Evolutionary conservation across 2,329 filamentous ascomycete species (phyloP).

Genomic region (Emmonsiellopsis sp.): DNA sequence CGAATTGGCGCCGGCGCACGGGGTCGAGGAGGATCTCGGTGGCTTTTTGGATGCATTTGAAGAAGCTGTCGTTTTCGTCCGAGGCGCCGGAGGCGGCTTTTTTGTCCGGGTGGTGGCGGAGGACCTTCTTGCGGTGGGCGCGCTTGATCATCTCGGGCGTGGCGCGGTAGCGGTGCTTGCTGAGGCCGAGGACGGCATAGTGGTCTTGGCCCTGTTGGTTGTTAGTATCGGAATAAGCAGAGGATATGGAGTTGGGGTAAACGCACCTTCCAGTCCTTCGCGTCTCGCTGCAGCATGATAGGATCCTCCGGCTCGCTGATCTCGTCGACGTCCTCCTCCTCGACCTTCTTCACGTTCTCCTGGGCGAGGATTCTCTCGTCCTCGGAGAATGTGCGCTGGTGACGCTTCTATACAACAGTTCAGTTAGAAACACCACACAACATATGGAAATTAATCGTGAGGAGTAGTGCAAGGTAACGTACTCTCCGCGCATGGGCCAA

Average conservation of each 20-base stretch:
- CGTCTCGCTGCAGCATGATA: slow-evolving; percentile 81
- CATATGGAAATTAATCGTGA: no score
- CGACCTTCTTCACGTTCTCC: slow-evolving; percentile 88
- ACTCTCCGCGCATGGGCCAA: slow-evolving; percentile 92
- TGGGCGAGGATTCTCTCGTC: slow-evolving; percentile 96
- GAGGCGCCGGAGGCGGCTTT: slow-evolving; percentile 80
- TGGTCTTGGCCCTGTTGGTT: slow-evolving; percentile 73
- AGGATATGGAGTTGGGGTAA: not conserved
- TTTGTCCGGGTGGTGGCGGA: slow-evolving; percentile 98
- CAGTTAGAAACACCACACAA: no score
- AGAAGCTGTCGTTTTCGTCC: slow-evolving; percentile 90
- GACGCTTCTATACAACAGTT: slow-evolving; percentile 50
- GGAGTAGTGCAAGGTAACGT: slow-evolving; percentile 23
- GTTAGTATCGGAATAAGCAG: not conserved
- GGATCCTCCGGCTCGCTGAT: slow-evolving; percentile 92
- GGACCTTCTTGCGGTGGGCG: slow-evolving; percentile 98
- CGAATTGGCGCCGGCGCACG: slow-evolving; percentile 84
- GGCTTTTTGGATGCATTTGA: slow-evolving; percentile 99
- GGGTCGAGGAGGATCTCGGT: slow-evolving; percentile 90
- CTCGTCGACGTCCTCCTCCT: slow-evolving; percentile 81
- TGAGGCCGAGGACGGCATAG: slow-evolving; percentile 89
- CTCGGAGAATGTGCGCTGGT: slow-evolving; percentile 97
- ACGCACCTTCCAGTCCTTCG: slow-evolving; percentile 97
- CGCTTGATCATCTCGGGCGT: slow-evolving; percentile 98
- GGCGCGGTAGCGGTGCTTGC: slow-evolving; percentile 84